phyloP scores from a whole-genome alignment of 108 stramenopile species.

The Nitzschia putrida region DNA sequence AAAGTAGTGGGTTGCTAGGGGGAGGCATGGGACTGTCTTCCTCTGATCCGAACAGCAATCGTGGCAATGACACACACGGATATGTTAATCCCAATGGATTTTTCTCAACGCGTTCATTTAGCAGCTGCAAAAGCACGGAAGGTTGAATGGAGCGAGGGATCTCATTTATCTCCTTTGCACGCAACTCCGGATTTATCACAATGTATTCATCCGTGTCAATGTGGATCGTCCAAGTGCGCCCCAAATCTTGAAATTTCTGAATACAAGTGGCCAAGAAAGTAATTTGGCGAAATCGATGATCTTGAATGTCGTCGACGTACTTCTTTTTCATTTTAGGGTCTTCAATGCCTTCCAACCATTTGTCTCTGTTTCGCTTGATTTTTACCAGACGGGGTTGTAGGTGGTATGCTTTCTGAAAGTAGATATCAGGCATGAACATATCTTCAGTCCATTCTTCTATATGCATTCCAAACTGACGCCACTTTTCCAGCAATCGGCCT shows the following conservation, averaged over 20 bases:
- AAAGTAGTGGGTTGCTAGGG: background rate
- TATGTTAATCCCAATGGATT: background rate
- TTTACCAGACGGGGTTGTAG: constrained; percentile 7
- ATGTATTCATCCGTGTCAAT: constrained; percentile 72
- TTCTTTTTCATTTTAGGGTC: constrained; percentile 4
- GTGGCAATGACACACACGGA: constrained; percentile 33
- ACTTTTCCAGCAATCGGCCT: constrained; percentile 9
- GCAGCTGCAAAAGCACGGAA: constrained; percentile 19
- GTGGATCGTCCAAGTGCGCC: constrained; percentile 54
- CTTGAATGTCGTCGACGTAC: constrained; percentile 15
- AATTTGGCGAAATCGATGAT: constrained; percentile 44
- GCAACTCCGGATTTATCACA: constrained; percentile 18
- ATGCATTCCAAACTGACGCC: constrained; percentile 27
- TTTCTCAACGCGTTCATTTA: constrained; percentile 25
- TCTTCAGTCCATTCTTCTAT: constrained; percentile 41
- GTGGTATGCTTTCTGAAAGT: constrained; percentile 18
- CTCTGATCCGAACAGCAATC: constrained; percentile 24
- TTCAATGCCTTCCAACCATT: constrained; percentile 14
- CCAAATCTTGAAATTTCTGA: constrained; percentile 4
- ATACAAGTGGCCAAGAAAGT: constrained; percentile 36
- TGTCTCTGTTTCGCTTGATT: background rate
- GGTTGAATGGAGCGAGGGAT: constrained; percentile 6
- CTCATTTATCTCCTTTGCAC: background rate
- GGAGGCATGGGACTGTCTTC: constrained; percentile 1
- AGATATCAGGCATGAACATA: constrained; percentile 41